Base-by-base conservation (phyloP, 2,329 filamentous ascomycete species). In the Trichoderma harzianum region DNA sequence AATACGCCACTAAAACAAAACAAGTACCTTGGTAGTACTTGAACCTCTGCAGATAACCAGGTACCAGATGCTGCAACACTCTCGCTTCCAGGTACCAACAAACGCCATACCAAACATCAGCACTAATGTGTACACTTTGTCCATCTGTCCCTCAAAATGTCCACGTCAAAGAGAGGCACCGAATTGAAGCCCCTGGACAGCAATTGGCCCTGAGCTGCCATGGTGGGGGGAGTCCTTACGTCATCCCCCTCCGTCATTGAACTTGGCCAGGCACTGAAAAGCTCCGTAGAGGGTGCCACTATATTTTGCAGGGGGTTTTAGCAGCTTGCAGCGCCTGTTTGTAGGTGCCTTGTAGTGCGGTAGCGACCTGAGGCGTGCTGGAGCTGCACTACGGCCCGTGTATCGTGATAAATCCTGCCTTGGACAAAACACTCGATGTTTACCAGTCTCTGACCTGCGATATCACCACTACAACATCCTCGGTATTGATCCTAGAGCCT, bases 191-290 rank as follows among this genome's bases (percentile, higher is more conserved):
- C 34, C 60, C 63, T 69, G n/a, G 4, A 32, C 12, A 16, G 36
- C 55, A 60, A 34, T 69, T 61, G 66, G 66, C 26, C 26, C 57
- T 5, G 30, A 26, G 34, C 24, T 28, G 57, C n/a, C 10, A 24
- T 51, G 24, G 66, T 51, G 57, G 66, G 57, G 57, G 39, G 16
- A 62, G 57, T 43, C 57, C 67, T 69, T 69, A 62, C 67, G 67
- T 69, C 67, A 69, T 69, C 67, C 36, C 57, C n/a, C 28, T 26
- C 36, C 55, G 36, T 69, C 55, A 61, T 51, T 18, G 55, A 67
- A 11, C 34, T 24, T 62, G 34, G 10, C 30, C 34, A 16, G 58
- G n/a, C n/a, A n/a, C 21, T 26, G 32, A 16, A 34, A 11, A 21
- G 32, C 58, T 61, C 12, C 21, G n/a, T n/a, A 26, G 63, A 53